Evolutionary conservation across 805 yeast species (phyloP), one percentile per base, ranked within the genome.

Genomic region (Candida stauntonica): DNA sequence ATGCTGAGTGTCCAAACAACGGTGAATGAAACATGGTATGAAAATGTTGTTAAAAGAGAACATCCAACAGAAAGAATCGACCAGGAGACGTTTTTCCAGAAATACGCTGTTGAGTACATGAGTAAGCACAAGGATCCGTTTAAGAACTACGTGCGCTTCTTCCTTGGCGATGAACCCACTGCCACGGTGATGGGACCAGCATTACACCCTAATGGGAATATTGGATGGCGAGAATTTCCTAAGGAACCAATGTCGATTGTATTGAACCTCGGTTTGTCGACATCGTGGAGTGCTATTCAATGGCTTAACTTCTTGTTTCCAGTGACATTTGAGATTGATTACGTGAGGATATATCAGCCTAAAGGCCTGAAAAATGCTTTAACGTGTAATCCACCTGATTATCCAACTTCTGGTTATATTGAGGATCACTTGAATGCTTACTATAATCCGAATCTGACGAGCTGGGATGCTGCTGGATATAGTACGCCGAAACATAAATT

Each of bases 181-280:
- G 60, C 68, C 23, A 71, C 75, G 1, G 50, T 70, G 16, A 58
- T 63, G 41, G 60, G 72, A 1, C 50, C 58, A 19, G 68, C 75
- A 1, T 58, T 71, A 41, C 67, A 66, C 32, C 77, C 77, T 16
- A 63, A 69, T 52, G 78, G 78, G 28, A 72, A 72, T 46, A 49
- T 72, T 37, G 73, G 66, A n/a, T 66, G 68, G 69, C 64, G 78
- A 48, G 53, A 61, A 29, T 52, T 72, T 7, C 58, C 73, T 5
- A 68, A 67, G 47, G 78, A 72, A 45, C 78, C 78, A 37, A 71
- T 72, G 77, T 55, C 73, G 3, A 54, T 72, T 15, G 52, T 72
- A 37, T 48, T 72, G 60, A 72, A 72, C 47, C 54, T 72, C 49
- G 78, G 77, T 54, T 47, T 72, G 26, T 70, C 76, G 9, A 67